Conservation (phyloP, 257 asterid species). For the Cinchona pubescens region DNA sequence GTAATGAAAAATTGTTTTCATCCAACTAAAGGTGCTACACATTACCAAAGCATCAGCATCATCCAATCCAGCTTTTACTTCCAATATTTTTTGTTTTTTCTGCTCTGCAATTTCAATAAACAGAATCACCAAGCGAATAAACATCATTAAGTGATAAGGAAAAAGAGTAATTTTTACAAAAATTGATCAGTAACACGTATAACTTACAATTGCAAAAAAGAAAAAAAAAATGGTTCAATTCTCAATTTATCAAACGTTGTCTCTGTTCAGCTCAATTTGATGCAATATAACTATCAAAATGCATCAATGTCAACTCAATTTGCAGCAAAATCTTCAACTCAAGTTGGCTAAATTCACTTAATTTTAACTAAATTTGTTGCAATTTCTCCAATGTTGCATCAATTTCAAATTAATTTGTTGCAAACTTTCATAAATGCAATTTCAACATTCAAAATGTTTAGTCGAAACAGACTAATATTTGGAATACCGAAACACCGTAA, state of each 20-base stretch:
- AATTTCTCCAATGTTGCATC: background rate
- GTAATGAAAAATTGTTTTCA: background rate
- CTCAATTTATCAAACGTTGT: background rate
- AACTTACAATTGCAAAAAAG: too few species aligned
- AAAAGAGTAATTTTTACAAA: background rate
- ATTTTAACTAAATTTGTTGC: background rate
- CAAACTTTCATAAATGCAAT: background rate
- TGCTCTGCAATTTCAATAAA: conserved; percentile 46
- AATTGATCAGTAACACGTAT: background rate
- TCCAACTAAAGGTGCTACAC: background rate
- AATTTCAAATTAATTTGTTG: background rate
- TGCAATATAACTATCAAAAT: background rate
- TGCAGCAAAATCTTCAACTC: background rate
- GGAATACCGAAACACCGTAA: background rate
- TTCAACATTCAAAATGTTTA: background rate
- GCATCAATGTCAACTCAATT: background rate
- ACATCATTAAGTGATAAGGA: background rate
- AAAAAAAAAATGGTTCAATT: too few species aligned
- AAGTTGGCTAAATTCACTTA: background rate
- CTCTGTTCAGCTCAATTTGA: background rate
- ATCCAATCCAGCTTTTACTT: conserved; percentile 48
- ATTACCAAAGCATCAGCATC: conserved; percentile 69
- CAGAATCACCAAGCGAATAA: conserved; percentile 13
- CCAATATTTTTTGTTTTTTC: conserved; percentile 57
- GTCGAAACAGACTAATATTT: background rate